Percentiles rank a stretch among this genome's conserved stretches.
phyloP scores from a whole-genome alignment of 495 filamentous ascomycete species.

The Hyphodiscus hymeniophilus region DNA sequence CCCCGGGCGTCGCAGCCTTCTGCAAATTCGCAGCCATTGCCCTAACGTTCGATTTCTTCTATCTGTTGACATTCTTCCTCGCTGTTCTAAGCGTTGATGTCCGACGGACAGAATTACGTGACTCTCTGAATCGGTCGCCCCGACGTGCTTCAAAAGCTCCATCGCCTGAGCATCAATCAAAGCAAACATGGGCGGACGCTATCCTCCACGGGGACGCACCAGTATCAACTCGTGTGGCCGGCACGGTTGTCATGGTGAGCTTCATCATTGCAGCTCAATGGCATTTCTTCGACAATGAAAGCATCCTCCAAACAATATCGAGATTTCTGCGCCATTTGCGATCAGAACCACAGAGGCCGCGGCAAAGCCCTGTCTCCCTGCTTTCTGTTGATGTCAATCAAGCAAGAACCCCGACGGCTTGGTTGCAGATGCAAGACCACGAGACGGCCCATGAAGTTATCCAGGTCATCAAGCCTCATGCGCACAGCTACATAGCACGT shows the following conservation, averaged over 20 bases:
- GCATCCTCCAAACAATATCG: conserved; percentile 30
- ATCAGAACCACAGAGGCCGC: conserved; percentile 27
- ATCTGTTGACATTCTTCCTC: conserved; percentile 63
- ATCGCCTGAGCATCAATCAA: conserved; percentile 1
- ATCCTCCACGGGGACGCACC: conserved; percentile 41
- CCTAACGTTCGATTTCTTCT: conserved; percentile 60
- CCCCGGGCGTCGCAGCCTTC: conserved; percentile 55
- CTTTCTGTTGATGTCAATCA: conserved; percentile 49
- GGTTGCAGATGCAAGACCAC: conserved; percentile 65
- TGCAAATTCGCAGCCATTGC: conserved; percentile 63
- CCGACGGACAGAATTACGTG: conserved; percentile 53
- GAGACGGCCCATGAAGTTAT: conserved; percentile 66
- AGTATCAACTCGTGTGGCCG: conserved; percentile 49
- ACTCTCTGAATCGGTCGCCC: conserved; percentile 12
- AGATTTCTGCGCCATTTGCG: conserved; percentile 13
- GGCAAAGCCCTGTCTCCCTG: conserved; percentile 18
- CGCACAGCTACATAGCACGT: conserved; percentile 55
- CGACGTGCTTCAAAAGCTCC: background rate
- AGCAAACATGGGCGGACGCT: conserved; percentile 39
- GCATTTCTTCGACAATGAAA: conserved; percentile 55
- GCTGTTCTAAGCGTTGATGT: conserved; percentile 69
- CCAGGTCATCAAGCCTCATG: conserved; percentile 54
- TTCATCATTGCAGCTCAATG: conserved; percentile 54
- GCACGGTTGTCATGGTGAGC: conserved; percentile 52
- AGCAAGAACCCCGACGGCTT: conserved; percentile 58